Base-by-base conservation (phyloP, 352 stramenopile species). In the Globisporangium spiculum region DNA sequence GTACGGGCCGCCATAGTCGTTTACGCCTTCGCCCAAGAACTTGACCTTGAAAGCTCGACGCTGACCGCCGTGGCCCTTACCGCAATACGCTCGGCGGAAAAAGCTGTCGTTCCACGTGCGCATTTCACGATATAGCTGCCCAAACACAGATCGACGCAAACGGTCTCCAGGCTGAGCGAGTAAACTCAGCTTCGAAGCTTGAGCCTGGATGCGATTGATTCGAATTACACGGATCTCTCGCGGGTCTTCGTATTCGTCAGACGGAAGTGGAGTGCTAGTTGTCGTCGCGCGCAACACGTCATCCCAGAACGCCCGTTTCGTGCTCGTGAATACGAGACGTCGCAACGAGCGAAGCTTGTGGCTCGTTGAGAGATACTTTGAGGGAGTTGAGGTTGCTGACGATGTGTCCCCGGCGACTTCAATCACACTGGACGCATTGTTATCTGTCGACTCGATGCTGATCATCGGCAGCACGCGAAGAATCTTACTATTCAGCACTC, bases 11-110 rank as follows among this genome's bases (percentile, higher is more conserved):
- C 97, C 98, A 66, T 99, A 99, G 80, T 99, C 98, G 75, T 99
- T 99, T 30, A 99, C 98, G 55, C 97, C 97, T 77, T 99, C 97
- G 63, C 97, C 96, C 53, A 99, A 80, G 58, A 99, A 98, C 71
- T 99, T 99, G n/a, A 99, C 97, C 77, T 99, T 99, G 75, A 99
- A 99, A 58, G 96, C 96, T 59, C 98, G 87, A 54, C 97, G 93
- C 77, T 99, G 98, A 6, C 97, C 96, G 34, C 96, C 97, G 66
- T 99, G 97, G 53, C 97, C 97, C 68, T 99, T 99, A 41, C 97
- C 97, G 55, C 98, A 96, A 77, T 99, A 99, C 24, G 95, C 90
- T 50, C 97, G 88, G 10, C 98, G 90, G 65, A 99, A 97, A 32
- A 94, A 97, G 54, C 90, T 96, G 72, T 95, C 85, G 69, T 88